Percentiles rank a stretch among this genome's conserved stretches.
phyloP scores from a whole-genome alignment of 2,329 filamentous ascomycete genomes.

The Diaporthe batatas region DNA sequence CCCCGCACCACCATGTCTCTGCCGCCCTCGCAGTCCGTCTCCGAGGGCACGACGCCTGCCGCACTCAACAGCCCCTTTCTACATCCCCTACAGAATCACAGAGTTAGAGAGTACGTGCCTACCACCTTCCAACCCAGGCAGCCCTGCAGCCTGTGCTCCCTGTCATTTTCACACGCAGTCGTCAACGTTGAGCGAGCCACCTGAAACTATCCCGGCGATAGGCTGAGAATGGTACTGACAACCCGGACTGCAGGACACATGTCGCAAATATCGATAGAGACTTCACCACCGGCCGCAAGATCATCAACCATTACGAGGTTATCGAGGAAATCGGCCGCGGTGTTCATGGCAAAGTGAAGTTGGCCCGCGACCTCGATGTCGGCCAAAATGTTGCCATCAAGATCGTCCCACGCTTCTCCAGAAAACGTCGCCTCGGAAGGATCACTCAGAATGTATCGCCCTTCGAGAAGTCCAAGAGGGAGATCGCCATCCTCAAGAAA shows the following conservation, averaged over 20 bases:
- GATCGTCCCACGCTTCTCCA: slow-evolving; percentile 96
- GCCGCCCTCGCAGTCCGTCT: slow-evolving; percentile 57
- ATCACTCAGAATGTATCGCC: slow-evolving; percentile 72
- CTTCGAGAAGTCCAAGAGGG: slow-evolving; percentile 88
- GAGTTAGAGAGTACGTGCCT: slow-evolving; percentile 79
- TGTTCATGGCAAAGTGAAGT: slow-evolving; percentile 97
- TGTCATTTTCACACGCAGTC: not conserved
- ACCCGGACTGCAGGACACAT: slow-evolving; percentile 75
- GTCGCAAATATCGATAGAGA: slow-evolving; percentile 93
- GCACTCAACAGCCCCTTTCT: slow-evolving; percentile 71
- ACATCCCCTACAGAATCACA: slow-evolving; percentile 79
- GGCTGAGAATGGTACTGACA: slow-evolving; percentile 25
- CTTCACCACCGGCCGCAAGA: slow-evolving; percentile 88
- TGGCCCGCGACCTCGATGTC: slow-evolving; percentile 84
- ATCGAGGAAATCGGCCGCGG: slow-evolving; percentile 96
- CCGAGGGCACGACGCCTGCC: slow-evolving; percentile 68
- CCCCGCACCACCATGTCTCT: slow-evolving; percentile 57
- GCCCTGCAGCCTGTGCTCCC: not conserved
- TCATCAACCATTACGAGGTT: slow-evolving; percentile 98
- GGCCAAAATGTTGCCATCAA: slow-evolving; percentile 93
- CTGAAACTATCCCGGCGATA: not conserved
- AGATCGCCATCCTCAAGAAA: slow-evolving; percentile 98
- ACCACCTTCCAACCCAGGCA: not conserved
- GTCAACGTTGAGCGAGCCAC: not conserved
- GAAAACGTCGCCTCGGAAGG: slow-evolving; percentile 90